Percentiles rank a stretch among this genome's conserved stretches.
Evolutionary conservation across 1,284 basidiomycete genomes (phyloP).

Genomic region (Puccinia horiana): DNA sequence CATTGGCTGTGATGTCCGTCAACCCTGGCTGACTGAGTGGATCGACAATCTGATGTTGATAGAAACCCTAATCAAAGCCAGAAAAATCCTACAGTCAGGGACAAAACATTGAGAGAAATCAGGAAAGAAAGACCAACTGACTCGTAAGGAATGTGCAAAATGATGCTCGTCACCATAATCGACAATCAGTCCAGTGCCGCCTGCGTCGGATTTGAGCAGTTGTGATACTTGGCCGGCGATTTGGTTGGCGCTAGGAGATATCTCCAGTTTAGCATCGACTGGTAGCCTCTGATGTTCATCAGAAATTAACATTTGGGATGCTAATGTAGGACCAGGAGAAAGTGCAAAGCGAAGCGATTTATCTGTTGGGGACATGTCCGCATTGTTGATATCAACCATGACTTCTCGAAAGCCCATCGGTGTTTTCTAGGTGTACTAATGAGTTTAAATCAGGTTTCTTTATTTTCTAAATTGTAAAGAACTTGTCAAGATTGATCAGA

Average conservation of each 20-base stretch:
- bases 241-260: conserved; percentile 71
- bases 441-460: conserved; percentile 6
- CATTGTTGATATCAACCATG: conserved; percentile 66
- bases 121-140: conserved; percentile 56
- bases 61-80: conserved; percentile 71
- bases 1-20: conserved; percentile 90
- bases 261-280: conserved; percentile 72
- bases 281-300: conserved; percentile 61
- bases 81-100: background rate
- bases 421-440: conserved; percentile 51
- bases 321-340: conserved; percentile 67
- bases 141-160: conserved; percentile 77
- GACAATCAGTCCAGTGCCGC: conserved; percentile 79
- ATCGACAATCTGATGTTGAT: conserved; percentile 80
- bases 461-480: background rate
- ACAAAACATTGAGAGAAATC: background rate
- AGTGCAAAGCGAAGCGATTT: conserved; percentile 68
- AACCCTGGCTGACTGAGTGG: conserved; percentile 81
- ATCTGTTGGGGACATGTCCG: background rate
- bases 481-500: background rate
- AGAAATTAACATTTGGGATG: conserved; percentile 68
- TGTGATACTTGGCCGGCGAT: conserved; percentile 70
- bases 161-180: conserved; percentile 83
- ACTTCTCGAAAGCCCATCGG: conserved; percentile 82
- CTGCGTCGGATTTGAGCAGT: conserved; percentile 62